Base-by-base conservation (phyloP, 768 basidiomycete species). In the Rhizopogon vulgaris region DNA sequence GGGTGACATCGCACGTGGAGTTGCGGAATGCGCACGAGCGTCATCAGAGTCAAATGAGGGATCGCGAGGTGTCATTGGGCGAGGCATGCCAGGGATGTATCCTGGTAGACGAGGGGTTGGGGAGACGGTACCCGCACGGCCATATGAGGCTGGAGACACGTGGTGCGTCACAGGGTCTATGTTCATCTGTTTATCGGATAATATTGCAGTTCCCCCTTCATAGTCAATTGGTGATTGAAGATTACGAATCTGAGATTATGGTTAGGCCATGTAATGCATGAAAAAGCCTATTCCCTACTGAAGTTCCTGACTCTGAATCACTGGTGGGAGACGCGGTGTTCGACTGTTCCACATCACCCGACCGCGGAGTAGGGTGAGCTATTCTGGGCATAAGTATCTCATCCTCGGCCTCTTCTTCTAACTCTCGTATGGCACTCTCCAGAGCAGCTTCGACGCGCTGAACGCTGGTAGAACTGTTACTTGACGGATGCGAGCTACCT, bases 21-120 rank as follows among this genome's bases (percentile, higher is more conserved):
- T 93, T 22, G 73, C 72, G 34, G 78, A 77, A 42, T 84, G 83
- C 1, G 85, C 87, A 52, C 81, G 84, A 59, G 81, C 79, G 53
- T 90, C 87, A 50, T 91, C 89, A 27, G 76, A 63, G 43, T 90
- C 90, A 51, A 74, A 72, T 30, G 78, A 71, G 6, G 71, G 60
- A 56, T 89, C 86, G 51, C 82, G 84, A n/a, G 90, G 90, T 6
- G 90, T 92, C 86, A 92, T 90, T 15, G 90, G 90, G 38, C 90
- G 75, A 18, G 87, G 87, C 90, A 93, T 93, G 10, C 90, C 90
- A 22, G 90, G 90, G 52, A 90, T 83, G 67, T 93, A 93, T 12
- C 90, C 90, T 50, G 90, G 90, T 18, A 89, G 62, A 38, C 80
- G 75, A 39, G 78, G 75, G 0, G 69, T 68, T 30, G 78, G 78